Percentiles rank a stretch among this genome's conserved stretches.
These are phyloP conservation scores for Chalaropsis thielavioides DNA, from an alignment of 2,329 filamentous ascomycete genomes.

Conservation along the genomic window DNA sequence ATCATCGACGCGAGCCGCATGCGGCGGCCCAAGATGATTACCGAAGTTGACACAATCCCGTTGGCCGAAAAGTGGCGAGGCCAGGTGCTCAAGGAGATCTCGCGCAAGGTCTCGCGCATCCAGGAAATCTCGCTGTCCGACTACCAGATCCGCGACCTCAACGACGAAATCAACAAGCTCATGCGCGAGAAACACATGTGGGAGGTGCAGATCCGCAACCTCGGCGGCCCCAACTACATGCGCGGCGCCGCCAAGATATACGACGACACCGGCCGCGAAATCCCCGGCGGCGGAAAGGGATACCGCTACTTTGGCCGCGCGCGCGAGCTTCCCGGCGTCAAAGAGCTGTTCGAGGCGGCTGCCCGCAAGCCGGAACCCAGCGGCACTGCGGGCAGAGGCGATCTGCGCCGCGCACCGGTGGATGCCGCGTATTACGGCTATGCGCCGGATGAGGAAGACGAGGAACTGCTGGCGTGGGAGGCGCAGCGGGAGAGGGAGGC, in stretches of 20 bases:
- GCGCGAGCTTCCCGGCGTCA: slow-evolving; percentile 80
- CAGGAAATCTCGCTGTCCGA: slow-evolving; percentile 85
- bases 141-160: slow-evolving; percentile 93
- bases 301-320: slow-evolving; percentile 92
- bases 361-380: slow-evolving; percentile 39
- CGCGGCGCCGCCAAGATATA: slow-evolving; percentile 54
- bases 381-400: slow-evolving; percentile 51
- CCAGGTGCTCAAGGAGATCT: slow-evolving; percentile 93
- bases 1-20: slow-evolving; percentile 88
- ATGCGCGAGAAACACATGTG: slow-evolving; percentile 99
- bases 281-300: slow-evolving; percentile 65
- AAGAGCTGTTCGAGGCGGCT: slow-evolving; percentile 84
- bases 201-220: slow-evolving; percentile 89
- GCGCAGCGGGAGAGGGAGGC: slow-evolving; percentile 70
- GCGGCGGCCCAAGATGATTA: slow-evolving; percentile 82
- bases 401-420: slow-evolving; percentile 49
- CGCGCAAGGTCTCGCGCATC: slow-evolving; percentile 89
- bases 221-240: slow-evolving; percentile 98
- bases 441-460: slow-evolving; percentile 82
- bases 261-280: slow-evolving; percentile 58
- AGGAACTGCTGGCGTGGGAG: slow-evolving; percentile 66
- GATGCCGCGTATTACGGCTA: slow-evolving; percentile 96
- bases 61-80: slow-evolving; percentile 95
- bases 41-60: slow-evolving; percentile 68
- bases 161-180: slow-evolving; percentile 98